Evolutionary conservation across 768 basidiomycete genomes (phyloP), one percentile per base, ranked within the genome.

Genomic region (Lactarius evosmus): DNA sequence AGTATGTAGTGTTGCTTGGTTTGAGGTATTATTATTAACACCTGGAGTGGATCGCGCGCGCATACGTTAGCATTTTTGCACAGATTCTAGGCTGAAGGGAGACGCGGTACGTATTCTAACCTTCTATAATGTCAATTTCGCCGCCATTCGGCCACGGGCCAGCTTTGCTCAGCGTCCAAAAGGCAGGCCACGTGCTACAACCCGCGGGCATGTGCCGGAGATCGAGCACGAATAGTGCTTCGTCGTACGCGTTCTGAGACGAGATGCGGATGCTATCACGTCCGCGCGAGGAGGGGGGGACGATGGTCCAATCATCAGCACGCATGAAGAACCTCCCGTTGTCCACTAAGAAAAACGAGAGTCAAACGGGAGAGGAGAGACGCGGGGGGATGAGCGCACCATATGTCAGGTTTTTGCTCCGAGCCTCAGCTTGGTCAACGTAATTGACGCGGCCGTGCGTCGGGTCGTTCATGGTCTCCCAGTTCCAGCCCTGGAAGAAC

Each of bases 401-500:
- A 61, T 71, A 80, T 9, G 84, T 75, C 34, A 86, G 75, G 60
- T 82, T 82, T 1, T 71, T 70, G 0, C 55, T 22, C n/a, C 75
- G 56, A 0, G 85, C 82, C 2, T 79, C 78, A 17, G 64, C 56
- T 67, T 76, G 66, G 64, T 80, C 76, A 36, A 86, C 77, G 65
- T 84, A 87, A 72, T 86, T 82, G 62, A 85, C 83, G 56, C 82
- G 75, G n/a, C 86, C 86, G 65, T 86, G 82, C 0, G 86, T 88
- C n/a, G 85, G 85, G 70, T 88, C 86, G 61, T 79, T 69, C 30
- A 71, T 58, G 8, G 78, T 80, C 66, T 83, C 77, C 80, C 81
- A 87, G 1, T 69, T 72, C 76, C 80, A 88, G 7, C 62, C 63
- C 22, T 76, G 56, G 62, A 81, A 75, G 69, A 88, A 88, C 69